A percentile compares a stretch with the other conserved stretches of the same genome.
Conservation (phyloP, 257 asterid species). For the Cordia subcordata region DNA sequence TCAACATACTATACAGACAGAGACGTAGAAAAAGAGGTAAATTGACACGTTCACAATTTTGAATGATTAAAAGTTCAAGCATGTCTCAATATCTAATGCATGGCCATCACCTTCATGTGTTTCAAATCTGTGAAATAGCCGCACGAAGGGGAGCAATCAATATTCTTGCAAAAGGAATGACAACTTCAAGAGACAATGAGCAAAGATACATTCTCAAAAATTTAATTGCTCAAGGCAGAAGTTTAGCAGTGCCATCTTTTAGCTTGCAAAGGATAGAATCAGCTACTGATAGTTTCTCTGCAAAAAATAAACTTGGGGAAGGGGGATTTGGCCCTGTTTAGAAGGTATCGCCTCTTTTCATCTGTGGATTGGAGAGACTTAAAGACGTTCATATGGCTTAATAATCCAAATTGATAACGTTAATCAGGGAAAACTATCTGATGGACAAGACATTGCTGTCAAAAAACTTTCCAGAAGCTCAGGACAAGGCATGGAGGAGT, state of each 20-base stretch:
- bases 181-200: no score
- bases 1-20: background rate
- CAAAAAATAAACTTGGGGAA: slow-evolving; percentile 34
- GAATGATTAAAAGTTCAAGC: no score
- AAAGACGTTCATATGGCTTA: background rate
- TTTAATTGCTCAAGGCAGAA: background rate
- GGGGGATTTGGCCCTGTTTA: slow-evolving; percentile 47
- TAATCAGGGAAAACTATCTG: background rate
- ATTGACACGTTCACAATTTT: no score
- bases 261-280: slow-evolving; percentile 17
- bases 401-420: background rate
- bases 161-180: no score
- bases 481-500: slow-evolving; percentile 23
- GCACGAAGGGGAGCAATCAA: no score
- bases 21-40: background rate
- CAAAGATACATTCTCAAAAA: no score
- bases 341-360: slow-evolving; percentile 16
- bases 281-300: slow-evolving; percentile 26
- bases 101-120: no score
- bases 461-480: slow-evolving; percentile 13
- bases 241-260: slow-evolving; percentile 18
- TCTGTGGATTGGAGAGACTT: background rate
- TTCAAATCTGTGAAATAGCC: no score
- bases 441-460: slow-evolving; percentile 12
- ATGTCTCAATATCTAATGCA: no score